These are phyloP conservation scores for Polyplosphaeria fusca DNA, from an alignment of 495 filamentous ascomycete species.

Conservation along the genomic window DNA sequence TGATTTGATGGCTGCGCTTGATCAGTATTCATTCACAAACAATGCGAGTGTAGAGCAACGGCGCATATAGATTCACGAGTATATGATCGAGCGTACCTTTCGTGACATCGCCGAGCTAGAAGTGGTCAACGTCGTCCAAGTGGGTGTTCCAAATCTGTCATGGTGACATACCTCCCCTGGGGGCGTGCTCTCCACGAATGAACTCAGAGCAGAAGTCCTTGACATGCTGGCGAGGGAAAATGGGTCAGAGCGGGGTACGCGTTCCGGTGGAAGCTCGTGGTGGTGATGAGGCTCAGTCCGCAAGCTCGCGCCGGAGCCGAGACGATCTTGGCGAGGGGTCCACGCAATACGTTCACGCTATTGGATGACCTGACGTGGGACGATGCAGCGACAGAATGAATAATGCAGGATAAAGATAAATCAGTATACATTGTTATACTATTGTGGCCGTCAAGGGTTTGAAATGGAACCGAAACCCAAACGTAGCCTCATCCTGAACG, in stretches of 20 bases:
- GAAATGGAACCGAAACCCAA: neutral
- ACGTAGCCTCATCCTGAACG: neutral
- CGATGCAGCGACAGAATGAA: too few relatives aligned
- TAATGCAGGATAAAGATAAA: too few relatives aligned
- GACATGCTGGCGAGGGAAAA: slow-evolving; percentile 30
- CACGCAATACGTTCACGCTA: too few relatives aligned
- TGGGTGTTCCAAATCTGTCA: neutral
- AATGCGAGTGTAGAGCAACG: too few relatives aligned
- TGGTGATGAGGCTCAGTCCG: neutral
- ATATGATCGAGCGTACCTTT: slow-evolving; percentile 67
- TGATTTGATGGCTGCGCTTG: slow-evolving; percentile 73
- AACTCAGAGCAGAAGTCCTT: slow-evolving; percentile 46
- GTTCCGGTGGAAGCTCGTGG: neutral
- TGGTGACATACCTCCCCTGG: slow-evolving; percentile 81
- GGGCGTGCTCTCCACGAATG: slow-evolving; percentile 91
- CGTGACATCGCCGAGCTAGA: slow-evolving; percentile 82
- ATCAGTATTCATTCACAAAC: neutral
- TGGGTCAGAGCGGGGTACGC: too few relatives aligned
- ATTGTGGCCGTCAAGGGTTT: slow-evolving; percentile 1
- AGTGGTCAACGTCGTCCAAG: neutral
- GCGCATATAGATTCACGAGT: too few relatives aligned
- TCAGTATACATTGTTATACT: neutral
- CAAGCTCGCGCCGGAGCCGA: slow-evolving; percentile 2
- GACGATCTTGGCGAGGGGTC: slow-evolving; percentile 21
- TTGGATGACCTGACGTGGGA: too few relatives aligned